Evolutionary conservation across 2,329 filamentous ascomycete genomes (phyloP), one percentile per base, ranked within the genome.

Genomic region (Aspergillus sp.): DNA sequence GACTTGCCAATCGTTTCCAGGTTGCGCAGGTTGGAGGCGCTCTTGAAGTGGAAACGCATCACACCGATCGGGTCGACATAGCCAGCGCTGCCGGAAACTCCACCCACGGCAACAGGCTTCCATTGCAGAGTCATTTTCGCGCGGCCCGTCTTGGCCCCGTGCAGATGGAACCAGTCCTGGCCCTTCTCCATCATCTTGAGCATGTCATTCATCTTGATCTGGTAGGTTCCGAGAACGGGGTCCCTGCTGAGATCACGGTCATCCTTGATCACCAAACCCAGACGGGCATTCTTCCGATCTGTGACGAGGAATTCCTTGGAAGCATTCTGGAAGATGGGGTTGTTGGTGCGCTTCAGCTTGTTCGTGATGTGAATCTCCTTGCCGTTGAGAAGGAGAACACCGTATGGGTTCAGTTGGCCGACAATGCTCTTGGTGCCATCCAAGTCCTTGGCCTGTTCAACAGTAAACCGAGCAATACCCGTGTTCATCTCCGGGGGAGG

Each of bases 1-100:
- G 94, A 97, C 74, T 97, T 97, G 73, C 94, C 94, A 71, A 99
- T 84, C 2, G 91, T 90, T 73, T 99, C 94, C 49, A 97, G 82
- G 70, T 99, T 99, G 54, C 91, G 89, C 41, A 99, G 81, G 63
- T 92, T 85, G 46, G 81, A 83, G 25, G 91, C 94, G 64, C 84
- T 86, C 75, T 89, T 84, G 78, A 97, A 93, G 72, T 99, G 92
- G 60, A 99, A 80, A 57, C 94, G 87, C 85, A 97, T 90, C 19
- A 99, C 91, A 73, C 94, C 94, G 59, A 99, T 89, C 0, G 94
- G 94, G 1, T 89, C 93, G 54, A 95, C 81, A 71, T 99, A 99
- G 51, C 94, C 94, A 49, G 89, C 91, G 49, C 89, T 87, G 43
- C 85, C 85, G 7, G 86, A 74, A 40, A 89, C 81, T 21, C 93